These are phyloP conservation scores for Nicotiana sylvestris DNA, from an alignment of 257 asterid species.

Conservation along the genomic window DNA sequence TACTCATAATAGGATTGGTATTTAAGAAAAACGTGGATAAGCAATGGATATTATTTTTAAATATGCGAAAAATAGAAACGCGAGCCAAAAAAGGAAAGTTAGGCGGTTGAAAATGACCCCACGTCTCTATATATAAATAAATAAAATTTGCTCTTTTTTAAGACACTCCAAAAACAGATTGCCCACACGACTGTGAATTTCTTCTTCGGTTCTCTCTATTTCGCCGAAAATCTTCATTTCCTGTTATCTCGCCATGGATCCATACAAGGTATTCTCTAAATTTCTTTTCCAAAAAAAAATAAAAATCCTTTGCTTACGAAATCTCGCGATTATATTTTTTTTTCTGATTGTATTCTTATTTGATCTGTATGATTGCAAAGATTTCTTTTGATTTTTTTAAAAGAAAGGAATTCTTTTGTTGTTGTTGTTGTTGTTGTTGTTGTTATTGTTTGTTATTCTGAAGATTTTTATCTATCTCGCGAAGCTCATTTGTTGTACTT, in stretches of 20 bases:
- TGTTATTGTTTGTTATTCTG: neutral
- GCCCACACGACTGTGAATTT: neutral
- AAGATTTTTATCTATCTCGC: neutral
- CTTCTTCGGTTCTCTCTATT: neutral
- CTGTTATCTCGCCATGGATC: slow-evolving; percentile 45
- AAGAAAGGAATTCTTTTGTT: neutral
- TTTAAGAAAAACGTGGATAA: neutral
- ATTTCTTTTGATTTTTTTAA: neutral
- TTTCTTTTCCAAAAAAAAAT: neutral
- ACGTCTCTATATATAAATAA: slow-evolving; percentile 7
- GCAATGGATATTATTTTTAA: neutral
- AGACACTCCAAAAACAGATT: neutral
- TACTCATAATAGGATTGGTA: too few species aligned
- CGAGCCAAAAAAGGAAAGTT: slow-evolving; percentile 29
- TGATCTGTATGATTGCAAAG: neutral
- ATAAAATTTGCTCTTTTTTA: neutral
- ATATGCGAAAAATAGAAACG: slow-evolving; percentile 21
- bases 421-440: neutral
- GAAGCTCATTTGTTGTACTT: neutral
- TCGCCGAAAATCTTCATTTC: neutral
- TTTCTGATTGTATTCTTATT: neutral
- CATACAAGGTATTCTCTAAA: slow-evolving; percentile 47
- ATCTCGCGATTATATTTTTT: neutral
- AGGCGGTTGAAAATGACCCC: slow-evolving; percentile 22
- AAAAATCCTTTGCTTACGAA: neutral